Percentiles rank a stretch among this genome's conserved stretches.
phyloP scores from a whole-genome alignment of 1,284 basidiomycete genomes.

The Ceratobasidium sp. region DNA sequence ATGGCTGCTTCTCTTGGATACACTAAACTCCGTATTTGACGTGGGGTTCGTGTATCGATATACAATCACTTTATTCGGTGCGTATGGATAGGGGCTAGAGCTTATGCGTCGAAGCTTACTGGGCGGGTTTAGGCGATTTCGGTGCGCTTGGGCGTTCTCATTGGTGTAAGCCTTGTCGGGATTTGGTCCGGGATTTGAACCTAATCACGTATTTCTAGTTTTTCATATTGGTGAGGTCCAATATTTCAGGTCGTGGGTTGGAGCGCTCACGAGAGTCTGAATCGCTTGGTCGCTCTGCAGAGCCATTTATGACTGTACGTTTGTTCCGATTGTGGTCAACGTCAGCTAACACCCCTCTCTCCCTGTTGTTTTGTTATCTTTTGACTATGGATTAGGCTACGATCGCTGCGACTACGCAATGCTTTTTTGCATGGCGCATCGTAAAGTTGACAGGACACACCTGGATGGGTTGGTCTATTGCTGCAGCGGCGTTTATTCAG shows the following conservation, averaged over 20 bases:
- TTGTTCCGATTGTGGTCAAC: too few relatives aligned
- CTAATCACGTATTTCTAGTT: conserved; percentile 1
- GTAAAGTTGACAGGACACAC: conserved; percentile 3
- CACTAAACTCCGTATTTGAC: conserved; percentile 30
- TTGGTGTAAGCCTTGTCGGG: conserved; percentile 30
- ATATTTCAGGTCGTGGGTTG: too few relatives aligned
- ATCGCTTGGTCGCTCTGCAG: neutral
- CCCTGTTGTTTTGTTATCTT: too few relatives aligned
- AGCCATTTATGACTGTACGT: conserved; percentile 29
- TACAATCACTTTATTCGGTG: conserved; percentile 34
- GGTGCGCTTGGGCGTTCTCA: conserved; percentile 8
- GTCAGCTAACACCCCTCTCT: neutral
- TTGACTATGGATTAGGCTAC: neutral
- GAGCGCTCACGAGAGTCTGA: neutral
- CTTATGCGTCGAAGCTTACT: neutral
- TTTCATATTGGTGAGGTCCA: too few relatives aligned
- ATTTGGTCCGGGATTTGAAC: too few relatives aligned
- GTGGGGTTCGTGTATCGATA: conserved; percentile 33
- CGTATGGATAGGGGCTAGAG: neutral
- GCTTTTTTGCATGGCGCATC: conserved; percentile 44
- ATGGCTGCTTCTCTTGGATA: conserved; percentile 24
- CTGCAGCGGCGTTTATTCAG: conserved; percentile 3
- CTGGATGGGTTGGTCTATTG: conserved; percentile 29
- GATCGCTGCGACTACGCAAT: conserved; percentile 36
- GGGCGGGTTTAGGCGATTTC: conserved; percentile 19